These are phyloP conservation scores for Canariomyces notabilis DNA, from an alignment of 2,329 filamentous ascomycete species.

Conservation along the genomic window DNA sequence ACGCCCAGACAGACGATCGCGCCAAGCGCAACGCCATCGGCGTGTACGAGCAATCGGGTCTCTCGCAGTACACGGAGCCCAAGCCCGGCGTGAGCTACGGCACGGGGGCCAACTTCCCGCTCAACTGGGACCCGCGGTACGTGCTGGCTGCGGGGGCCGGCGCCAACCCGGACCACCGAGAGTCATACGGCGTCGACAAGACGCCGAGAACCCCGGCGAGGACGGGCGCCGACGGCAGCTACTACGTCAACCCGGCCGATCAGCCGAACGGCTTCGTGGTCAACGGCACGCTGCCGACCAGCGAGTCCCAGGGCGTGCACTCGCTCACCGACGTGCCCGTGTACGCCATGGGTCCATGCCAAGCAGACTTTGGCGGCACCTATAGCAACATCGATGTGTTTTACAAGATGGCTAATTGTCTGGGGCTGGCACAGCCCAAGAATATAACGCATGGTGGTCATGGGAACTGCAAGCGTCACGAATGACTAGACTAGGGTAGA, in stretches of 20 bases:
- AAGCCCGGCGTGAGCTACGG: conserved; percentile 60
- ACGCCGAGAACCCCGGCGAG: conserved; percentile 57
- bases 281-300: conserved; percentile 67
- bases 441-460: conserved; percentile 23
- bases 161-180: conserved; percentile 68
- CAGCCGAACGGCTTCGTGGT: conserved; percentile 61
- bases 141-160: conserved; percentile 68
- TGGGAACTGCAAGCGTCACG: background rate
- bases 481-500: too few species aligned
- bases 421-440: conserved; percentile 48
- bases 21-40: conserved; percentile 72
- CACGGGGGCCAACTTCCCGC: conserved; percentile 71
- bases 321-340: conserved; percentile 74
- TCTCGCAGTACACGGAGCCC: conserved; percentile 66
- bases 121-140: conserved; percentile 81
- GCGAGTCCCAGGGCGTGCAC: conserved; percentile 65
- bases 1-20: conserved; percentile 59
- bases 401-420: conserved; percentile 65
- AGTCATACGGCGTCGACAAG: conserved; percentile 70
- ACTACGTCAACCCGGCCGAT: conserved; percentile 65
- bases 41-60: conserved; percentile 66
- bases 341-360: conserved; percentile 59
- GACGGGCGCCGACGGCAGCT: conserved; percentile 47
- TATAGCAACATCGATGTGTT: conserved; percentile 70
- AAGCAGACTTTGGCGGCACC: conserved; percentile 67